phyloP scores from a whole-genome alignment of 202 grass and related monocot genomes.

The Brachypodium distachyon region DNA sequence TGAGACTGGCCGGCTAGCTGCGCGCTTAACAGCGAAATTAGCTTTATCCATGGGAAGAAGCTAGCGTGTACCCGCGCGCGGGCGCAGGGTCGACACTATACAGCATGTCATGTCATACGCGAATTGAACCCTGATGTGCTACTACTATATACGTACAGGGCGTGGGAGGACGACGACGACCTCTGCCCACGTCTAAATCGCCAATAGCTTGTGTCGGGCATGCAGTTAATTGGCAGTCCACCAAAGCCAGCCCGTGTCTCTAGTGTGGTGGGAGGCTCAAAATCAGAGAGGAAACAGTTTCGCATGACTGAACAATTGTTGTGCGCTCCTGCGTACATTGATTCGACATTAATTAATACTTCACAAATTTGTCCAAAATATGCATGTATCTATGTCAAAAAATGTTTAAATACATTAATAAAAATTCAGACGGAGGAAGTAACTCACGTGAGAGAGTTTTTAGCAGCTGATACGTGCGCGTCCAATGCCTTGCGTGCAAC shows the following conservation, averaged over 20 bases:
- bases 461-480: no score
- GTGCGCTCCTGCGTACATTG: no score
- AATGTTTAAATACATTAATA: no score
- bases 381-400: no score
- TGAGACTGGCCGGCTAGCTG: neutral
- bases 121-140: neutral
- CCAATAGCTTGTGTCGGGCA: neutral
- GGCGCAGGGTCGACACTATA: neutral
- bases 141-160: neutral
- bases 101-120: neutral
- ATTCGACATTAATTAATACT: no score
- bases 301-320: no score
- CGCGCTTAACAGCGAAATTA: slow-evolving; percentile 2
- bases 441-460: no score
- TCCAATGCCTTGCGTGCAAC: neutral
- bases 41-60: neutral
- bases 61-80: neutral
- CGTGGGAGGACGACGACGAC: neutral
- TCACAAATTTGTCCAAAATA: no score
- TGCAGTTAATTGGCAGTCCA: neutral
- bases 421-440: no score
- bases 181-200: neutral
- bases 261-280: neutral
- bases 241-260: neutral
- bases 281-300: neutral